phyloP scores from a whole-genome alignment of 2,329 filamentous ascomycete species.

The Tolypocladium amazonense region DNA sequence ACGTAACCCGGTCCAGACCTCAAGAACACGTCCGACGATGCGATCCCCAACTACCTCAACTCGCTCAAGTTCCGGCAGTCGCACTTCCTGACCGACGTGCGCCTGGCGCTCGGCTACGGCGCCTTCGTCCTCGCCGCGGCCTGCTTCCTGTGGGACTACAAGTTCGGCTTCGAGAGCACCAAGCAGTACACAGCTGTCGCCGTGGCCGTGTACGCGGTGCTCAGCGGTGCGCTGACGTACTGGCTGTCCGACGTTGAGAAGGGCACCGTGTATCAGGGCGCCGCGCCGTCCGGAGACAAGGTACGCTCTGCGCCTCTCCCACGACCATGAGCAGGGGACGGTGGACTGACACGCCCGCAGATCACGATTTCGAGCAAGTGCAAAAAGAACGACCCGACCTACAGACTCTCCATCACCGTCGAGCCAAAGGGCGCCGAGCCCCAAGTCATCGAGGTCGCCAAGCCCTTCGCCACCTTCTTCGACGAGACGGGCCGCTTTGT shows the following conservation, averaged over 20 bases:
- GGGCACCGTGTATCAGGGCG: conserved; percentile 70
- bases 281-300: conserved; percentile 53
- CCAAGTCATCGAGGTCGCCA: conserved; percentile 42
- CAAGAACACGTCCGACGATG: conserved; percentile 94
- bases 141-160: conserved; percentile 88
- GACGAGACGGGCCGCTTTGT: conserved; percentile 63
- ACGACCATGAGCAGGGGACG: not conserved
- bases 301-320: conserved; percentile 26
- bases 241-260: conserved; percentile 84
- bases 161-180: conserved; percentile 77
- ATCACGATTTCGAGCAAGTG: conserved; percentile 62
- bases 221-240: conserved; percentile 69
- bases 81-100: conserved; percentile 70
- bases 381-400: conserved; percentile 72
- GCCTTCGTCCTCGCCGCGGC: conserved; percentile 71
- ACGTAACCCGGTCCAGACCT: conserved; percentile 51
- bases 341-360: conserved; percentile 26
- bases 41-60: conserved; percentile 86
- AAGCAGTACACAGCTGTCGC: conserved; percentile 73
- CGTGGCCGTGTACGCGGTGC: conserved; percentile 64
- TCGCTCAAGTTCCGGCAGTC: conserved; percentile 76
- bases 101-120: conserved; percentile 71
- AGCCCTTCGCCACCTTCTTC: conserved; percentile 67
- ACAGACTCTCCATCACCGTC: conserved; percentile 60
- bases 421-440: conserved; percentile 25